Conservation (phyloP, 2,329 filamentous ascomycete genomes). For the Celoporthe dispersa region DNA sequence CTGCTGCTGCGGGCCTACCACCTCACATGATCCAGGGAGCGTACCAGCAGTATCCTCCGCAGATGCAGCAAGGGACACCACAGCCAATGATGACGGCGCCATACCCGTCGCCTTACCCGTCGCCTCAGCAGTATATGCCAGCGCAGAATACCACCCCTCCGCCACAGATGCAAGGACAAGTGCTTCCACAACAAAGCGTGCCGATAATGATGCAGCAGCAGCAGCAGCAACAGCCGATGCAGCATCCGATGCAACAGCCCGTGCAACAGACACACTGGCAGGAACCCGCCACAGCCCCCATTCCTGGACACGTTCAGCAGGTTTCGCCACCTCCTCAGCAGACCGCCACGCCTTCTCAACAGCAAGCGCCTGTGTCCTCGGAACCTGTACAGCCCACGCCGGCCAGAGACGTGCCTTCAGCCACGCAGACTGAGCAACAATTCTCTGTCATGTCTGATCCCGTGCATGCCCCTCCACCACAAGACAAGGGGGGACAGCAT, state of each 20-base stretch:
- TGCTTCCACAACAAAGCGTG: constrained; percentile 18
- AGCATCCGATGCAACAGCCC: too few species aligned
- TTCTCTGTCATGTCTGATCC: constrained; percentile 16
- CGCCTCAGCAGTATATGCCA: constrained; percentile 26
- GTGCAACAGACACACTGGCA: constrained; percentile 9
- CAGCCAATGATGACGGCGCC: constrained; percentile 23
- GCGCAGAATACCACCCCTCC: constrained; percentile 18
- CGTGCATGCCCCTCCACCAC: constrained; percentile 1
- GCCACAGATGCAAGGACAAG: constrained; percentile 18
- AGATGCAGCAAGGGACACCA: constrained; percentile 21
- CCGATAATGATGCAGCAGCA: constrained; percentile 12
- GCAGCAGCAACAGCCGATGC: background rate
- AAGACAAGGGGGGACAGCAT: constrained; percentile 10
- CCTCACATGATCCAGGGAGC: constrained; percentile 23
- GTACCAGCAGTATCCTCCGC: constrained; percentile 28
- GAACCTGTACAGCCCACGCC: constrained; percentile 1
- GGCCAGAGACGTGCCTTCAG: background rate
- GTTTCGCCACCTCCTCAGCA: background rate
- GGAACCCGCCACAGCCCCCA: background rate
- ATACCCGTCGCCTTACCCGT: constrained; percentile 22
- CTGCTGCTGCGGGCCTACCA: constrained; percentile 8
- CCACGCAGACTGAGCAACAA: constrained; percentile 12
- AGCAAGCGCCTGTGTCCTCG: constrained; percentile 11
- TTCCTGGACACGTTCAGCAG: background rate
- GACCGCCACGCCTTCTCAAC: too few species aligned